These are phyloP conservation scores for Candida palmyrensis DNA, from an alignment of 805 yeast genomes.

Conservation along the genomic window DNA sequence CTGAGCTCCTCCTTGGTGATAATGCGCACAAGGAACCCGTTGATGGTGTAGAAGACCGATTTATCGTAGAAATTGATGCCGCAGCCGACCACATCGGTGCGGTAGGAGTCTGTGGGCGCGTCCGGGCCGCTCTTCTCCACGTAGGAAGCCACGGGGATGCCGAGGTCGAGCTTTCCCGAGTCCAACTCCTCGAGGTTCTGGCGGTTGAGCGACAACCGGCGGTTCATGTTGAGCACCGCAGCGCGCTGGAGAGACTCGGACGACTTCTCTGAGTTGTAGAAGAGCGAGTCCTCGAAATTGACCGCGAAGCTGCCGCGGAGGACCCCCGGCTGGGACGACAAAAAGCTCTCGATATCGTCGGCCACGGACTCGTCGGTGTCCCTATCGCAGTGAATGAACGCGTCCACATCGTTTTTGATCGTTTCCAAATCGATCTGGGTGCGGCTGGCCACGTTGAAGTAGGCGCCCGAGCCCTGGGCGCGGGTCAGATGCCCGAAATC, in stretches of 20 bases:
- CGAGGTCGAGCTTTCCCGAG: slow-evolving; percentile 30
- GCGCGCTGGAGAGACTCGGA: slow-evolving; percentile 24
- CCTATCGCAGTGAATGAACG: slow-evolving; percentile 1
- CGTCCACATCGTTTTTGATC: slow-evolving; percentile 17
- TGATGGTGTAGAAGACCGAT: slow-evolving; percentile 71
- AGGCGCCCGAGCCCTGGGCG: slow-evolving; percentile 3
- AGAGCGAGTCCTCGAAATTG: slow-evolving; percentile 34
- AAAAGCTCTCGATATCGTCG: slow-evolving; percentile 17
- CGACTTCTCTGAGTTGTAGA: slow-evolving; percentile 32
- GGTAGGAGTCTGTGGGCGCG: slow-evolving; percentile 11
- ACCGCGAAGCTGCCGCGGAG: slow-evolving; percentile 38
- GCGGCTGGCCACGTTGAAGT: slow-evolving; percentile 2
- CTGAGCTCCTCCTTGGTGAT: slow-evolving; percentile 21
- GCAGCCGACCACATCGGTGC: slow-evolving; percentile 68
- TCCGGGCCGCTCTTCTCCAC: slow-evolving; percentile 5
- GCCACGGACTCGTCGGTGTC: slow-evolving; percentile 7
- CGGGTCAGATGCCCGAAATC: slow-evolving; percentile 13
- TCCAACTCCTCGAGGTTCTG: slow-evolving; percentile 21
- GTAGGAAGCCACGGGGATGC: slow-evolving; percentile 28
- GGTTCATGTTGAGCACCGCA: slow-evolving; percentile 29
- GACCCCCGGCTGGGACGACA: slow-evolving; percentile 34
- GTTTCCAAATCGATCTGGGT: slow-evolving; percentile 22
- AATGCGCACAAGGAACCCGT: slow-evolving; percentile 50
- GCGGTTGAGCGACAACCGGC: slow-evolving; percentile 27
- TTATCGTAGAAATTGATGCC: slow-evolving; percentile 69